Base-by-base conservation (phyloP, 169 alveolate genomes). In the Blepharisma undulans region DNA sequence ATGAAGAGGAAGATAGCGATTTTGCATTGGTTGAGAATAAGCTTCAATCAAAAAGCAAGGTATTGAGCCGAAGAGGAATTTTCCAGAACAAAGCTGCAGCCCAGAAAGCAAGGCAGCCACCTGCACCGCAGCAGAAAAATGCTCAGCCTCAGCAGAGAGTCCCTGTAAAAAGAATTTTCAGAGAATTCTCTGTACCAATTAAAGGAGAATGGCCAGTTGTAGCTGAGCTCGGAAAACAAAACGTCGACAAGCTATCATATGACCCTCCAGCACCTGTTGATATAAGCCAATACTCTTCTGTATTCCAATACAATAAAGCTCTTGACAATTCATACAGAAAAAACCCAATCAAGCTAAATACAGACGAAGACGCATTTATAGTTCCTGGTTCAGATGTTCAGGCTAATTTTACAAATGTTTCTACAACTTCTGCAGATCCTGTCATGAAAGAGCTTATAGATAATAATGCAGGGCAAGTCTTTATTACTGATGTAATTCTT, bases 181-280 rank as follows among this genome's bases (percentile, higher is more conserved):
- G 82, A 72, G 90, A 86, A 66, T 32, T n/a, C 25, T 25, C 80
- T 29, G 36, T 86, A 12, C 25, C 80, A 22, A 86, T 86, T n/a
- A 86, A 36, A 72, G 29, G 72, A 22, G 72, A 72, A 25, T 86
- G 90, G 90, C 29, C 61, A 21, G 30, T 86, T 27, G 72, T 86
- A 19, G 90, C 90, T 29, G 90, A 86, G n/a, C 66, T 86, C 8
- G 27, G 72, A 6, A 86, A 86, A 32, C 82, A 27, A 72, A 86
- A 66, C 48, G 29, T 29, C 14, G 90, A 86, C 27, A 86, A 72
- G 27, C 48, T 60, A 10, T 71, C 59, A 21, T 86, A 66, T 36
- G 82, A 86, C 16, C 90, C 90, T 22, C 29, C 66, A 19, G 66
- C 34, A 4, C 72, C 71, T 12, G 82, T 61, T 22, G 82, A 86